Percentiles rank a stretch among this genome's conserved stretches.
phyloP scores from a whole-genome alignment of 2,329 filamentous ascomycete genomes.

The Paracamarosporium sp. region DNA sequence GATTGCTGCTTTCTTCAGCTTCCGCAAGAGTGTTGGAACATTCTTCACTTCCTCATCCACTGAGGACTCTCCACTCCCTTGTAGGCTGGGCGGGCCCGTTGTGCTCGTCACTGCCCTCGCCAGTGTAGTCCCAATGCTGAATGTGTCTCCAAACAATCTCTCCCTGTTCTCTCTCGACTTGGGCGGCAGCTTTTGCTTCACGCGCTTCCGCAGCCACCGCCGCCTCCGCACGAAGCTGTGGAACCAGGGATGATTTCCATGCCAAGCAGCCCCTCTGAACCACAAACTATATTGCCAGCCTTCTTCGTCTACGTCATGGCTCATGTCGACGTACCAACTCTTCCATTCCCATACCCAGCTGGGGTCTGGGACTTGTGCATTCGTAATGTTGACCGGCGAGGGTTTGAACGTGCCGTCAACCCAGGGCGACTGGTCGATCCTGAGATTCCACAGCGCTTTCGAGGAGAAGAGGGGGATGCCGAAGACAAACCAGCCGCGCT shows the following conservation, averaged over 20 bases:
- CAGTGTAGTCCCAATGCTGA: slow-evolving; percentile 45
- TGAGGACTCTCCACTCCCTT: slow-evolving; percentile 39
- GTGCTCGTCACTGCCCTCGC: slow-evolving; percentile 27
- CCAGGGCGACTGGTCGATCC: slow-evolving; percentile 87
- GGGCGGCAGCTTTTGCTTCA: slow-evolving; percentile 63
- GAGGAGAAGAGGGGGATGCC: slow-evolving; percentile 89
- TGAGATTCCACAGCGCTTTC: slow-evolving; percentile 74
- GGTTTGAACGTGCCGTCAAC: slow-evolving; percentile 67
- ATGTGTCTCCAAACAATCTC: slow-evolving; percentile 46
- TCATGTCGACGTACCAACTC: slow-evolving; percentile 78
- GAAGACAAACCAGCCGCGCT: slow-evolving; percentile 88
- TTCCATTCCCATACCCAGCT: slow-evolving; percentile 90
- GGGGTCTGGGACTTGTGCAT: slow-evolving; percentile 91
- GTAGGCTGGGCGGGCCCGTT: slow-evolving; percentile 45
- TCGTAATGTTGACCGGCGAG: slow-evolving; percentile 75
- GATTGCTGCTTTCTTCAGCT: slow-evolving; percentile 74
- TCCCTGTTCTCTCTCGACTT: slow-evolving; percentile 42
- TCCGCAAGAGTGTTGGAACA: slow-evolving; percentile 71
- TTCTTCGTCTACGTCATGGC: slow-evolving; percentile 81
- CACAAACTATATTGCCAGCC: slow-evolving; percentile 97
- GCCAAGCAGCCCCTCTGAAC: slow-evolving; percentile 74
- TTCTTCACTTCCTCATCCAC: slow-evolving; percentile 65
- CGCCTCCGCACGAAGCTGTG: slow-evolving; percentile 92
- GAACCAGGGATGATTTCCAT: slow-evolving; percentile 87
- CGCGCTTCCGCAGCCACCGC: slow-evolving; percentile 83